phyloP scores from a whole-genome alignment of 169 alveolate species.

The Plasmodium gonderi region DNA sequence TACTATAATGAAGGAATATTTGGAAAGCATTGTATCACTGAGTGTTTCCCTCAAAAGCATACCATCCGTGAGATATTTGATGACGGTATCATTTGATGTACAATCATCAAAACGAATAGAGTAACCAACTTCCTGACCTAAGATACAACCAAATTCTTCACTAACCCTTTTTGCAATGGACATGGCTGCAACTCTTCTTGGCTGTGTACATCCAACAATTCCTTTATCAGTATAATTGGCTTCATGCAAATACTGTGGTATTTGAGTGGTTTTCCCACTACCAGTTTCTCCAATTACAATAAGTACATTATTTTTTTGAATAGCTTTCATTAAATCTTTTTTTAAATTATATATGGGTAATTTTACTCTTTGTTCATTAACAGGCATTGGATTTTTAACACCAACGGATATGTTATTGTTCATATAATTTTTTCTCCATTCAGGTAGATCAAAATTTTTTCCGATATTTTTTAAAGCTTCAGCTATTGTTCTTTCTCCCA shows the following conservation, averaged over 20 bases:
- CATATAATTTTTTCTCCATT: conserved; percentile 90
- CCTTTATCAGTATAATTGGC: conserved; percentile 93
- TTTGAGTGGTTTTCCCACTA: conserved; percentile 98
- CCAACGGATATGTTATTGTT: conserved; percentile 86
- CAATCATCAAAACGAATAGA: conserved; percentile 97
- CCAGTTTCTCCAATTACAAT: conserved; percentile 99
- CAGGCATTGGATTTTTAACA: conserved; percentile 84
- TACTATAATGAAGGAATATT: conserved; percentile 94
- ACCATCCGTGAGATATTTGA: conserved; percentile 99
- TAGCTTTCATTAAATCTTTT: conserved; percentile 93
- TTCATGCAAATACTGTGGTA: conserved; percentile 96
- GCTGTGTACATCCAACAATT: conserved; percentile 98
- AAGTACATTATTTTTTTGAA: conserved; percentile 91
- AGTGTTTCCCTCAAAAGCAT: conserved; percentile 98
- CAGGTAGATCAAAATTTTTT: conserved; percentile 88
- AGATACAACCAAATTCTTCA: conserved; percentile 97
- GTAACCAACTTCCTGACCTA: conserved; percentile 98
- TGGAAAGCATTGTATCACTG: conserved; percentile 91
- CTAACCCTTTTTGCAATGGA: conserved; percentile 98
- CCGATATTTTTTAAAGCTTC: conserved; percentile 82
- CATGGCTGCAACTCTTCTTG: conserved; percentile 99
- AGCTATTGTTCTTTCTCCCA: conserved; percentile 92
- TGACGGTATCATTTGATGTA: conserved; percentile 96
- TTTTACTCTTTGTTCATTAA: conserved; percentile 94
- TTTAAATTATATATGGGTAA: conserved; percentile 96